phyloP scores from a whole-genome alignment of 1,284 basidiomycete species.

The Trametes polyzona region DNA sequence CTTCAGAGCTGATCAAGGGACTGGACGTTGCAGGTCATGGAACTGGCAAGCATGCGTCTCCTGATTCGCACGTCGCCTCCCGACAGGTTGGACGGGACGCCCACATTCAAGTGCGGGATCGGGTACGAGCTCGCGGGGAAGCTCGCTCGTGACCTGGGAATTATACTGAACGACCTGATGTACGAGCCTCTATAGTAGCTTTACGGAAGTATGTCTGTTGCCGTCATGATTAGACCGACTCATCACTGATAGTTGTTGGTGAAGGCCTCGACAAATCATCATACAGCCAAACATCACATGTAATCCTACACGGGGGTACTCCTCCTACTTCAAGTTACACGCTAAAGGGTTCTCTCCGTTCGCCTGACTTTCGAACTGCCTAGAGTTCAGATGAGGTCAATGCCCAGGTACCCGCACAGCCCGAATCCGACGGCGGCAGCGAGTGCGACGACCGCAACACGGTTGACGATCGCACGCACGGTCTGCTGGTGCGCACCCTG shows the following conservation, averaged over 20 bases:
- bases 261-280: background rate
- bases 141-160: conserved; percentile 65
- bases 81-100: conserved; percentile 71
- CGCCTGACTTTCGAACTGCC: no score
- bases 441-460: conserved; percentile 30
- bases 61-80: conserved; percentile 66
- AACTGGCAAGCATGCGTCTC: conserved; percentile 71
- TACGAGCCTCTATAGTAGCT: conserved; percentile 55
- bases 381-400: conserved; percentile 28
- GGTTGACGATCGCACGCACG: conserved; percentile 28
- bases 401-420: conserved; percentile 28
- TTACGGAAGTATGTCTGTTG: background rate
- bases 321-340: no score
- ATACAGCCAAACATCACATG: background rate
- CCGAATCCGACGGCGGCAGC: conserved; percentile 31
- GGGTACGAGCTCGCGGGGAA: conserved; percentile 65
- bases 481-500: conserved; percentile 30
- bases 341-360: background rate
- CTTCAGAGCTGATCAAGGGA: background rate
- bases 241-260: background rate
- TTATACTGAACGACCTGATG: conserved; percentile 71
- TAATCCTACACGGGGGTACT: background rate
- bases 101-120: conserved; percentile 77
- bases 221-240: background rate
- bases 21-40: conserved; percentile 58